Evolutionary conservation across 768 basidiomycete genomes (phyloP).

Genomic region (Rhodocollybia butyracea): DNA sequence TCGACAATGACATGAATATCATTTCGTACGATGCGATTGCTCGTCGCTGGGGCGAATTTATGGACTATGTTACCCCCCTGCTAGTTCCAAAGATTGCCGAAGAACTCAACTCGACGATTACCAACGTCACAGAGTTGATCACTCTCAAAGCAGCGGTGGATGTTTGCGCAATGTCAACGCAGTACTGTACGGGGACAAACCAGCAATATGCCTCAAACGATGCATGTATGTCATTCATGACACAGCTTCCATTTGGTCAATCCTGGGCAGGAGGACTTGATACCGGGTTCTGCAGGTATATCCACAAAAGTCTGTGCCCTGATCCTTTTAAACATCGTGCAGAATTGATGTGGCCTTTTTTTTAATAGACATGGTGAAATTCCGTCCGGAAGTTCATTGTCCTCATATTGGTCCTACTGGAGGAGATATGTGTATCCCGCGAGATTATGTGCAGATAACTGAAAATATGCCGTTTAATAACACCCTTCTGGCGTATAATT

Average conservation of each 20-base stretch:
- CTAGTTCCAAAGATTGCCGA: slow-evolving; percentile 6
- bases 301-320: neutral
- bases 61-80: neutral
- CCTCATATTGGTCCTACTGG: slow-evolving; percentile 10
- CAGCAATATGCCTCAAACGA: slow-evolving; percentile 8
- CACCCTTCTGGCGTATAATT: neutral
- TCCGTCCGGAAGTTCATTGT: slow-evolving; percentile 10
- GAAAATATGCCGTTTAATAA: neutral
- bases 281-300: slow-evolving; percentile 7
- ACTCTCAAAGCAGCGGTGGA: slow-evolving; percentile 5
- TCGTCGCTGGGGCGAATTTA: slow-evolving; percentile 2
- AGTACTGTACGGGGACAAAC: slow-evolving; percentile 5
- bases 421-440: slow-evolving; percentile 10
- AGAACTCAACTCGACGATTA: neutral
- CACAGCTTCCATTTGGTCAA: slow-evolving; percentile 3
- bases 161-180: slow-evolving; percentile 4
- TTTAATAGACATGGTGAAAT: slow-evolving; percentile 8
- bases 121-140: slow-evolving; percentile 4
- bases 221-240: neutral
- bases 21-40: slow-evolving; percentile 7
- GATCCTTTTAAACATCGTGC: too few relatives aligned
- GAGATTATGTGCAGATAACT: neutral
- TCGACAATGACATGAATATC: slow-evolving; percentile 8
- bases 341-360: neutral
- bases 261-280: slow-evolving; percentile 8